phyloP scores from a whole-genome alignment of 169 alveolate species.

The Plasmodium falciparum region DNA sequence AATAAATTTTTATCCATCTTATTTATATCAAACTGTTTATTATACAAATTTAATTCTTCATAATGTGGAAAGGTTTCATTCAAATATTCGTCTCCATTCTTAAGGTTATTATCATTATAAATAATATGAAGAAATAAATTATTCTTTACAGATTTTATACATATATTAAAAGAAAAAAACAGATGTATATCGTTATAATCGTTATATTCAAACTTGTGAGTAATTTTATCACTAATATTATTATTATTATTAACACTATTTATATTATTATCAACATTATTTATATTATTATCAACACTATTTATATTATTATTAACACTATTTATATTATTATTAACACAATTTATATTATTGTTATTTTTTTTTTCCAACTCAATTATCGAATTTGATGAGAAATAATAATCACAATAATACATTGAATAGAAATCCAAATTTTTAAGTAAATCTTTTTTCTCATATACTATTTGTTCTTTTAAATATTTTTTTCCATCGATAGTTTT shows the following conservation, averaged over 20 bases:
- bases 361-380: constrained; percentile 5
- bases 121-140: constrained; percentile 5
- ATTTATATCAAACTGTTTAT: constrained; percentile 52
- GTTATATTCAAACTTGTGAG: neutral
- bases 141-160: constrained; percentile 23
- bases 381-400: constrained; percentile 45
- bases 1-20: constrained; percentile 59
- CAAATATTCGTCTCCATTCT: neutral
- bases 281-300: no score
- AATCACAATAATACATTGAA: constrained; percentile 37
- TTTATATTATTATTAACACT: neutral
- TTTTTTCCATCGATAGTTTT: constrained; percentile 1
- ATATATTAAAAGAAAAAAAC: constrained; percentile 10
- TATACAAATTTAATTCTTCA: constrained; percentile 30
- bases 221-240: neutral
- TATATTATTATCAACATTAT: no score
- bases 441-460: constrained; percentile 21
- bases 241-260: neutral
- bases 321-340: neutral
- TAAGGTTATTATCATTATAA: constrained; percentile 18
- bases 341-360: neutral
- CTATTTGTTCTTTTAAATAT: constrained; percentile 36
- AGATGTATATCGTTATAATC: neutral
- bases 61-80: neutral
- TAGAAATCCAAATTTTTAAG: constrained; percentile 6